These are phyloP conservation scores for Lizonia empirigonia DNA, from an alignment of 2,329 filamentous ascomycete species.

Conservation along the genomic window DNA sequence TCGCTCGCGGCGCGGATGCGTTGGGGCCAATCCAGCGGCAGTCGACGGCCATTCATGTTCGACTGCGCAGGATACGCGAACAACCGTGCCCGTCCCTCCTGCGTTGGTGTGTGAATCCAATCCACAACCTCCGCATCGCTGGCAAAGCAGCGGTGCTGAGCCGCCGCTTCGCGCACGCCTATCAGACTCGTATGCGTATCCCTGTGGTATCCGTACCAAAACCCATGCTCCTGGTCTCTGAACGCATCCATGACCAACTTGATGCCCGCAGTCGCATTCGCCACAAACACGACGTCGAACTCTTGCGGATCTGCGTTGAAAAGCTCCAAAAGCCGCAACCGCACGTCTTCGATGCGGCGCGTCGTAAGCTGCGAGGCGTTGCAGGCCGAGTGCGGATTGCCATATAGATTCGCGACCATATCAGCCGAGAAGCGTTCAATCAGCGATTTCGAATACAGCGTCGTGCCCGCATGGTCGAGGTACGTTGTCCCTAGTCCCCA, in stretches of 20 bases:
- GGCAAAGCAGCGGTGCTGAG: slow-evolving; percentile 67
- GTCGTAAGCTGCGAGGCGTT: slow-evolving; percentile 78
- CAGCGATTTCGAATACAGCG: slow-evolving; percentile 77
- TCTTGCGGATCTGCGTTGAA: slow-evolving; percentile 80
- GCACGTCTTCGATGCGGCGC: slow-evolving; percentile 74
- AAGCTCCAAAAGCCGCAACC: slow-evolving; percentile 72
- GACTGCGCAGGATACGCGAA: slow-evolving; percentile 92
- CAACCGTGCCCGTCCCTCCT: slow-evolving; percentile 46
- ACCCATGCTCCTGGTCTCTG: slow-evolving; percentile 70
- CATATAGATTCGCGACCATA: slow-evolving; percentile 78
- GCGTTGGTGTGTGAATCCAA: slow-evolving; percentile 62
- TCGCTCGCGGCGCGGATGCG: slow-evolving; percentile 51
- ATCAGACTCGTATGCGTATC: slow-evolving; percentile 87
- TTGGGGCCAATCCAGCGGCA: slow-evolving; percentile 72
- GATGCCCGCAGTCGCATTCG: slow-evolving; percentile 89
- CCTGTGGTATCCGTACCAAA: slow-evolving; percentile 81
- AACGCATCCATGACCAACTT: slow-evolving; percentile 85
- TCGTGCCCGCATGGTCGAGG: slow-evolving; percentile 95
- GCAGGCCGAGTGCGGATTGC: slow-evolving; percentile 91
- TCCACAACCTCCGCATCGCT: slow-evolving; percentile 65
- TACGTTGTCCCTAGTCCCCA: slow-evolving; percentile 70
- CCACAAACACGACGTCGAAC: slow-evolving; percentile 89
- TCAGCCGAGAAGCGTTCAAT: slow-evolving; percentile 81
- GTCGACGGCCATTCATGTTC: slow-evolving; percentile 83
- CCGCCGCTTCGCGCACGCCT: slow-evolving; percentile 74